These are phyloP conservation scores for Bombardia bombarda DNA, from an alignment of 495 filamentous ascomycete species.

Conservation along the genomic window DNA sequence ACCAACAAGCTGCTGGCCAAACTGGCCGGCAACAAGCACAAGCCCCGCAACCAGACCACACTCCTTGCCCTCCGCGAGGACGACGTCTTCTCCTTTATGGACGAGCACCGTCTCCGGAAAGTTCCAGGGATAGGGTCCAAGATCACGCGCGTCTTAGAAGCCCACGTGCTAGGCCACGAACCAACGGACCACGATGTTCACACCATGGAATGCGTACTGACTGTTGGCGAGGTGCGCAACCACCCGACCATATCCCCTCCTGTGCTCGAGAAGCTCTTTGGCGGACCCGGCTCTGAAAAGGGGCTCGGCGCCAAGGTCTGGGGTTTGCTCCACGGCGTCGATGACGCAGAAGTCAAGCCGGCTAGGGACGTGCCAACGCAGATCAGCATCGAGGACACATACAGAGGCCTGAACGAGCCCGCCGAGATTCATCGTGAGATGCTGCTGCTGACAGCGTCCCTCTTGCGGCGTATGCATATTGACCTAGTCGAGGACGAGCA, in stretches of 20 bases:
- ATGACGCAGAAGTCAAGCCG: constrained; percentile 58
- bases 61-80: constrained; percentile 56
- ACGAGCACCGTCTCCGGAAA: constrained; percentile 66
- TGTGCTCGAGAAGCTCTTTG: constrained; percentile 55
- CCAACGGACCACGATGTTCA: constrained; percentile 23
- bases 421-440: constrained; percentile 56
- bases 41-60: constrained; percentile 79
- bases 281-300: constrained; percentile 57
- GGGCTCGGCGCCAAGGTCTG: constrained; percentile 59
- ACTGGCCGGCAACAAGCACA: constrained; percentile 74
- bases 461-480: constrained; percentile 68
- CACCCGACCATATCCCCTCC: constrained; percentile 52
- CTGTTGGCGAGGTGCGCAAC: constrained; percentile 56
- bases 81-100: constrained; percentile 58
- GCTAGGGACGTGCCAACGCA: constrained; percentile 70
- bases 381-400: constrained; percentile 93
- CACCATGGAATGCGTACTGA: constrained; percentile 40
- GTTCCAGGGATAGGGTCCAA: constrained; percentile 83
- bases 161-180: constrained; percentile 45
- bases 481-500: constrained; percentile 50
- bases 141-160: constrained; percentile 60
- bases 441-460: constrained; percentile 50
- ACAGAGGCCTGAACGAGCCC: constrained; percentile 53
- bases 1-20: constrained; percentile 82
- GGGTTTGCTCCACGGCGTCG: constrained; percentile 54